Evolutionary conservation across 106 monocot species (phyloP).

Genomic region (Apostasia shenzhenica): DNA sequence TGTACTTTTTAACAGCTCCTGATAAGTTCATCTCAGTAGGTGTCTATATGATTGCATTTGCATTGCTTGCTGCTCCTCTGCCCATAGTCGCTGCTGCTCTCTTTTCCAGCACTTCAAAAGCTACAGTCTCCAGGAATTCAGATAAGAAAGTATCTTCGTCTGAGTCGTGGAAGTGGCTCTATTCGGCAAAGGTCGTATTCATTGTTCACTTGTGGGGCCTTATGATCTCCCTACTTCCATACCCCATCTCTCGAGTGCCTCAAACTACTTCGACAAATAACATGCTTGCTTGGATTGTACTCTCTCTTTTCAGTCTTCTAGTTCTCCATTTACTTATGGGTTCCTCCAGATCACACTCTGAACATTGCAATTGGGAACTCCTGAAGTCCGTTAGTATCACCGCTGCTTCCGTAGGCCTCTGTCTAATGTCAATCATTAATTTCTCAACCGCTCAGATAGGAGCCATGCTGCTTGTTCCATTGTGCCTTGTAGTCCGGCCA

Average conservation of each 20-base stretch:
- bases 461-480: conserved; percentile 62
- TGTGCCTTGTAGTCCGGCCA: conserved; percentile 60
- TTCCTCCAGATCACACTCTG: conserved; percentile 13
- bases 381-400: conserved; percentile 64
- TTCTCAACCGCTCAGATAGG: conserved; percentile 83
- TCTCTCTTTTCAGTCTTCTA: conserved; percentile 28
- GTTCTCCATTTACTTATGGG: conserved; percentile 29
- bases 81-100: conserved; percentile 78
- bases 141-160: background rate
- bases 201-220: conserved; percentile 61
- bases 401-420: conserved; percentile 40
- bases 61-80: conserved; percentile 68
- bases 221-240: conserved; percentile 51
- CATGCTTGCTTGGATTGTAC: conserved; percentile 38
- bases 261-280: conserved; percentile 15
- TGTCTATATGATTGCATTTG: conserved; percentile 88
- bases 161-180: conserved; percentile 71
- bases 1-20: conserved; percentile 78
- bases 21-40: conserved; percentile 87
- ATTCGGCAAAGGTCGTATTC: conserved; percentile 54
- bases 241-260: conserved; percentile 38
- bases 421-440: conserved; percentile 92
- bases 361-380: conserved; percentile 36
- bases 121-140: background rate
- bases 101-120: conserved; percentile 18